Evolutionary conservation across 805 yeast species (phyloP).

Genomic region (Saccharomycopsis oosterbeekiorum): DNA sequence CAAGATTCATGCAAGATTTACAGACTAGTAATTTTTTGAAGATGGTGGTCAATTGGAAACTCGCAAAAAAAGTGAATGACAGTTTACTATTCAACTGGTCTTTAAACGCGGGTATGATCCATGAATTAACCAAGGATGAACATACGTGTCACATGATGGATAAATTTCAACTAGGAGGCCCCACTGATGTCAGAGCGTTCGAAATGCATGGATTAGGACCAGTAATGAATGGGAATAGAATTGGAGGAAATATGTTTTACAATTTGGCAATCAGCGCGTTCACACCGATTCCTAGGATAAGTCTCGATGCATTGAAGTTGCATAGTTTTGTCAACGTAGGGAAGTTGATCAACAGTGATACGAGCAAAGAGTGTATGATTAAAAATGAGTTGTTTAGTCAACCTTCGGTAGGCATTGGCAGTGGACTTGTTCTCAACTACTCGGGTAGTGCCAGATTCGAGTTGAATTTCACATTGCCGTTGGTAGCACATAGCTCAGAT

Average conservation of each 20-base stretch:
- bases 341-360: slow-evolving; percentile 30
- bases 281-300: slow-evolving; percentile 46
- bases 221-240: slow-evolving; percentile 30
- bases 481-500: slow-evolving; percentile 42
- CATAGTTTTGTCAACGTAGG: slow-evolving; percentile 66
- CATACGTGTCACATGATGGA: slow-evolving; percentile 48
- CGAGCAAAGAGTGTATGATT: slow-evolving; percentile 14
- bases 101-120: slow-evolving; percentile 46
- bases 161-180: slow-evolving; percentile 77
- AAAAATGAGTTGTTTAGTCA: slow-evolving; percentile 20
- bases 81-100: slow-evolving; percentile 39
- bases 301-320: slow-evolving; percentile 42
- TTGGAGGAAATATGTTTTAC: slow-evolving; percentile 59
- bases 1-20: slow-evolving; percentile 20
- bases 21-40: slow-evolving; percentile 23
- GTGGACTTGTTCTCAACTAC: slow-evolving; percentile 52
- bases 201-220: slow-evolving; percentile 59
- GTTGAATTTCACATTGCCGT: slow-evolving; percentile 52
- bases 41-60: background rate
- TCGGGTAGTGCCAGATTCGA: slow-evolving; percentile 56
- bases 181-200: slow-evolving; percentile 62
- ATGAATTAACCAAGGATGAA: slow-evolving; percentile 26
- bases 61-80: slow-evolving; percentile 17
- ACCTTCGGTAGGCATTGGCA: slow-evolving; percentile 46
- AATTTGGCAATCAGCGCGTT: slow-evolving; percentile 51